phyloP scores from a whole-genome alignment of 2,329 filamentous ascomycete genomes.

The Venturia oleaginea region DNA sequence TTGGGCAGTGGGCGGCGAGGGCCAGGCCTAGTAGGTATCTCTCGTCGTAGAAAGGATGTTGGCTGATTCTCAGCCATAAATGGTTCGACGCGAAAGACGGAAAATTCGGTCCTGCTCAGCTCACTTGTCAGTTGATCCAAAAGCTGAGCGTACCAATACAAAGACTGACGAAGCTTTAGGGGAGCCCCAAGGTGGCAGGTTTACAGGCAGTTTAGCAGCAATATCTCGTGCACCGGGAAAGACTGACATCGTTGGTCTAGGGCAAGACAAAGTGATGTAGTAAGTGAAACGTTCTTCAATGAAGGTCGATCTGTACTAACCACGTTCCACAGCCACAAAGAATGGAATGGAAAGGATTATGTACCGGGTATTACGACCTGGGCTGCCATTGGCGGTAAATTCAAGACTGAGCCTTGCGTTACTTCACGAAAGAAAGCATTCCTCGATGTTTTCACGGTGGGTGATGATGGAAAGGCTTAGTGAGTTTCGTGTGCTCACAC shows the following conservation, averaged over 20 bases:
- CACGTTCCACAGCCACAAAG: neutral
- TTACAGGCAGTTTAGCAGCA: neutral
- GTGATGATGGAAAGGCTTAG: neutral
- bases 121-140: neutral
- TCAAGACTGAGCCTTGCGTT: constrained; percentile 10
- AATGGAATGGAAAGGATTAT: neutral
- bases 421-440: constrained; percentile 11
- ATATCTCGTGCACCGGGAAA: neutral
- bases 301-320: neutral
- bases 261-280: neutral
- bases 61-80: neutral
- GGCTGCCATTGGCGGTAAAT: neutral
- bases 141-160: neutral
- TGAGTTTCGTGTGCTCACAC: neutral
- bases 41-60: neutral
- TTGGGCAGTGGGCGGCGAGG: neutral
- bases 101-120: neutral
- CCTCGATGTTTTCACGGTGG: neutral
- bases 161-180: neutral
- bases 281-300: neutral
- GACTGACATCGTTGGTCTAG: neutral
- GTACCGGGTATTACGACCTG: neutral
- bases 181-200: neutral
- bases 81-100: neutral
- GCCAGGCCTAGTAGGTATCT: neutral